These are phyloP conservation scores for Limtongozyma cylindracea DNA, from an alignment of 805 yeast genomes.

Conservation along the genomic window DNA sequence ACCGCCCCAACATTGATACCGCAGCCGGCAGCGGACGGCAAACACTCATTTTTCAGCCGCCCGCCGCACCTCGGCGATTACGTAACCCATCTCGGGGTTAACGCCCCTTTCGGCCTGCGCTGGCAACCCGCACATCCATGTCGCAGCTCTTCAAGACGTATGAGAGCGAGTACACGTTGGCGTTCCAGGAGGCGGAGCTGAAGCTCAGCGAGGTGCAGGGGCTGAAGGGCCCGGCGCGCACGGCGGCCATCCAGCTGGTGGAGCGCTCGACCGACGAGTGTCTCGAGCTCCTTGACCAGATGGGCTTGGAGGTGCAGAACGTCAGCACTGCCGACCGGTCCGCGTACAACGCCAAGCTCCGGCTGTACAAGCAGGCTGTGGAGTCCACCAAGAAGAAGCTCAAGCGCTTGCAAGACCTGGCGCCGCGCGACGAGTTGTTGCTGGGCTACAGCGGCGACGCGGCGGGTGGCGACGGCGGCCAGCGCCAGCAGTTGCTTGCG, in stretches of 20 bases:
- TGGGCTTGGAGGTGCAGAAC: slow-evolving; percentile 67
- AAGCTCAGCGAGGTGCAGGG: slow-evolving; percentile 26
- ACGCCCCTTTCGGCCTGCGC: too few species aligned
- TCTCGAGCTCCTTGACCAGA: slow-evolving; percentile 59
- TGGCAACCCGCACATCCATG: too few species aligned
- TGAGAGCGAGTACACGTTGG: slow-evolving; percentile 48
- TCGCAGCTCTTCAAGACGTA: slow-evolving; percentile 34
- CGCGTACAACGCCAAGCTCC: slow-evolving; percentile 43
- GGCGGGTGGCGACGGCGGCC: slow-evolving; percentile 17
- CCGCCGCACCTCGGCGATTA: too few species aligned
- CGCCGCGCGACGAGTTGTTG: slow-evolving; percentile 49
- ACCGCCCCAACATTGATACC: too few species aligned
- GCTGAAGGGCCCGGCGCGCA: slow-evolving; percentile 20
- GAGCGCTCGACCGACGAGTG: slow-evolving; percentile 61
- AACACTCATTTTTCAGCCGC: too few species aligned
- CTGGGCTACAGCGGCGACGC: slow-evolving; percentile 11
- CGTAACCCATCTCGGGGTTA: too few species aligned
- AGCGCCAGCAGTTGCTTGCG: slow-evolving; percentile 56
- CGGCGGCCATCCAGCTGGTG: slow-evolving; percentile 26
- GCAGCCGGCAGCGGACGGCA: too few species aligned
- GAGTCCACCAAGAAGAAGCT: slow-evolving; percentile 30
- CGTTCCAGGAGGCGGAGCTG: slow-evolving; percentile 43
- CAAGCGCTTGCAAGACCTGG: slow-evolving; percentile 34
- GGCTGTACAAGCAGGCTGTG: slow-evolving; percentile 38
- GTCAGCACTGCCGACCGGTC: slow-evolving; percentile 57